Percentiles rank a stretch among this genome's conserved stretches.
Evolutionary conservation across 208 protist genomes (phyloP).

Genomic region (Trypanosomatidae sp.): DNA sequence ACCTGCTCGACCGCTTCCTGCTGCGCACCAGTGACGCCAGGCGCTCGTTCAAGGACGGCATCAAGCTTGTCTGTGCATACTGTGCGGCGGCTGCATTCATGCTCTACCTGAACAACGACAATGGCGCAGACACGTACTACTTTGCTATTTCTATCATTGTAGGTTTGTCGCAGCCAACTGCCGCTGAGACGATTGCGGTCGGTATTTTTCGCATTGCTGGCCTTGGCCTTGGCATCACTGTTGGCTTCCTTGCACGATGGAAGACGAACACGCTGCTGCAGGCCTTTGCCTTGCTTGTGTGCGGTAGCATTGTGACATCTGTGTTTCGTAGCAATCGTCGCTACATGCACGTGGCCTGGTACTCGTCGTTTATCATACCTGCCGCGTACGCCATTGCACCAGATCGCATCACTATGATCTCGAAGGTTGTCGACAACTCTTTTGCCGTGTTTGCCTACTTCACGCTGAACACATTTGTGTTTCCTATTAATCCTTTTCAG

Average conservation of each 20-base stretch:
- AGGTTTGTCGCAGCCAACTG: slow-evolving; percentile 32
- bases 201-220: slow-evolving; percentile 39
- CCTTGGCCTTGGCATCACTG: slow-evolving; percentile 23
- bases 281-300: slow-evolving; percentile 15
- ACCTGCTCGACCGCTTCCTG: slow-evolving; percentile 25
- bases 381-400: slow-evolving; percentile 18
- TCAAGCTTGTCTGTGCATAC: slow-evolving; percentile 39
- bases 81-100: slow-evolving; percentile 18
- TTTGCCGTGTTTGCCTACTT: slow-evolving; percentile 43
- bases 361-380: slow-evolving; percentile 22
- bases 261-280: slow-evolving; percentile 15
- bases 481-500: slow-evolving; percentile 36
- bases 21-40: slow-evolving; percentile 20
- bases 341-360: slow-evolving; percentile 33
- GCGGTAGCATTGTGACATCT: slow-evolving; percentile 13
- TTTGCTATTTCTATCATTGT: slow-evolving; percentile 53
- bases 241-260: slow-evolving; percentile 22
- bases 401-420: slow-evolving; percentile 15
- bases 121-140: slow-evolving; percentile 21
- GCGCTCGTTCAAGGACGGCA: slow-evolving; percentile 25
- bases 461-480: slow-evolving; percentile 35
- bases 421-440: slow-evolving; percentile 25
- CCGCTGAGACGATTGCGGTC: slow-evolving; percentile 24
- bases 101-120: slow-evolving; percentile 17
- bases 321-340: slow-evolving; percentile 15